Conservation (phyloP, 1,139 yeast species). For the Pichia sp. region DNA sequence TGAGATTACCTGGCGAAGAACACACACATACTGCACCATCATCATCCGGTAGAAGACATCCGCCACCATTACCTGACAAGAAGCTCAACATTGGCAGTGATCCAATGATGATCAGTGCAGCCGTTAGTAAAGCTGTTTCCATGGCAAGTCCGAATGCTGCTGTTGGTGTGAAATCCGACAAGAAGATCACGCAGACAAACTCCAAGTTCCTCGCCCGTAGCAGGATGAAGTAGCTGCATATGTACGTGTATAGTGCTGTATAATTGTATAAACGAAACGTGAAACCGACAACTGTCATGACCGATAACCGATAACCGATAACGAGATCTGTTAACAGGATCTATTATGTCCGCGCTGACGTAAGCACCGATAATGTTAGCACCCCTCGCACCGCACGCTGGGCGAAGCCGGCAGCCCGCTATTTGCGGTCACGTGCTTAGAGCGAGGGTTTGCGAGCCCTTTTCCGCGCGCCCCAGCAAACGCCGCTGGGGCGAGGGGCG, state of each 20-base stretch:
- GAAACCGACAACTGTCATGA: no score
- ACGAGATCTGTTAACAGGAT: no score
- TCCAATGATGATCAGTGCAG: conserved; percentile 33
- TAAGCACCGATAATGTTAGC: neutral
- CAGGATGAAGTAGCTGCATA: conserved; percentile 34
- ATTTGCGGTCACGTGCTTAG: neutral
- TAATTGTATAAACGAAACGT: no score
- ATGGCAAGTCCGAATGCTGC: conserved; percentile 19
- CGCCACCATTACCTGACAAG: neutral
- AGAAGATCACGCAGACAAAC: conserved; percentile 49
- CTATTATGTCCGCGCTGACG: no score
- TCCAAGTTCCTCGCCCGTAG: conserved; percentile 56
- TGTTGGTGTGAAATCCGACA: conserved; percentile 12
- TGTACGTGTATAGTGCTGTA: no score
- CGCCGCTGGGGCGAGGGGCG: neutral
- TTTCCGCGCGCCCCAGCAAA: neutral
- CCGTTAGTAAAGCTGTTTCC: conserved; percentile 30
- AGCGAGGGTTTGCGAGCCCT: neutral
- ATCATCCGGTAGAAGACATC: neutral
- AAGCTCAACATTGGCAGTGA: conserved; percentile 15
- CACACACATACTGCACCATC: neutral
- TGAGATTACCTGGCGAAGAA: neutral
- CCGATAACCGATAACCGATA: no score
- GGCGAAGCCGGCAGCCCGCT: neutral
- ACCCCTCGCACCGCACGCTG: conserved; percentile 7